phyloP scores from a whole-genome alignment of 75 land plant species.

The Sequoia sempervirens region DNA sequence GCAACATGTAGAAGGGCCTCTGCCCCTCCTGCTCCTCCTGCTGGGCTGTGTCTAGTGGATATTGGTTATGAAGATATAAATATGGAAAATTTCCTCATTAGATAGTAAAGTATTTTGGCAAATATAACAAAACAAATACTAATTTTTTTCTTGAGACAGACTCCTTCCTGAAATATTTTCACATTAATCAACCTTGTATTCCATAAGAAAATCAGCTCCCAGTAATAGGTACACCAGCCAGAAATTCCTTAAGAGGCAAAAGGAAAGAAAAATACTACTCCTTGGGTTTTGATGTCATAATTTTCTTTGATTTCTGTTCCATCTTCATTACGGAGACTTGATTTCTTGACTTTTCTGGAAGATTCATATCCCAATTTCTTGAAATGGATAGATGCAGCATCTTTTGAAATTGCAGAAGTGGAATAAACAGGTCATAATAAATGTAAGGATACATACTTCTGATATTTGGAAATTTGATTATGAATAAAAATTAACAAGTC shows the following conservation, averaged over 20 bases:
- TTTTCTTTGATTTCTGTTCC: not conserved
- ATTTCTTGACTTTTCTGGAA: not conserved
- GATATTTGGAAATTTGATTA: not conserved
- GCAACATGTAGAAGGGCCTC: slow-evolving; percentile 84
- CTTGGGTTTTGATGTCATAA: not conserved
- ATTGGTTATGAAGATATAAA: slow-evolving; percentile 62
- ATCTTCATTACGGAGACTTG: not conserved
- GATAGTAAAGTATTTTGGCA: not conserved
- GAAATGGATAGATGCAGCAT: not conserved
- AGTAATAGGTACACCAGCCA: not conserved
- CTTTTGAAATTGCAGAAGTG: not conserved
- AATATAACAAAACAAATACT: not conserved
- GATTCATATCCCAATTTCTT: not conserved
- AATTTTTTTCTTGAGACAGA: not conserved
- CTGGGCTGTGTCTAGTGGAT: slow-evolving; percentile 72
- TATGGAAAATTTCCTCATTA: slow-evolving; percentile 32
- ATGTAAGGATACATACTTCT: not conserved
- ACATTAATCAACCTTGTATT: not conserved
- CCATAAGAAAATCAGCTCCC: not conserved
- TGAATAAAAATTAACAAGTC: not conserved
- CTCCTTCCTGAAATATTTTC: not conserved
- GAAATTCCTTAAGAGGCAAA: not conserved
- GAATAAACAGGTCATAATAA: not conserved
- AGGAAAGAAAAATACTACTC: not conserved
- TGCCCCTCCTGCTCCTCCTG: slow-evolving; percentile 88